A percentile compares a stretch with the other conserved stretches of the same genome.
phyloP scores from a whole-genome alignment of 768 basidiomycete genomes.

The Leccinum obscurum region DNA sequence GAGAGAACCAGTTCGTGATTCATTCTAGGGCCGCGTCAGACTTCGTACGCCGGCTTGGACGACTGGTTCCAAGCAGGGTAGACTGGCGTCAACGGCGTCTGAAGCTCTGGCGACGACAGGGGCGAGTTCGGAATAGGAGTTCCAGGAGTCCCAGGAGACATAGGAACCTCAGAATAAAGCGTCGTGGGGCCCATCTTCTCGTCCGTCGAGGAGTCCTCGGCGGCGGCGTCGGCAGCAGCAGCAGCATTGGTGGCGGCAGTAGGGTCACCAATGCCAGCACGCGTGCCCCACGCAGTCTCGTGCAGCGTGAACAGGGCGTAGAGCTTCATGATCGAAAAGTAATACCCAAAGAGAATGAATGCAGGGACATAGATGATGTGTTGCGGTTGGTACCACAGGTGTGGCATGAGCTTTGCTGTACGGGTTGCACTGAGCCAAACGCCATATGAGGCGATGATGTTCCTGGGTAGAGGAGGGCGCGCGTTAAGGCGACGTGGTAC shows the following conservation, averaged over 20 bases:
- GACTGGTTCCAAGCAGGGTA: constrained; percentile 3
- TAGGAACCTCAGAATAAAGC: neutral
- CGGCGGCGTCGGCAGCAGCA: constrained; percentile 12
- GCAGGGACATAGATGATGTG: constrained; percentile 84
- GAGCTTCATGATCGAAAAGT: constrained; percentile 93
- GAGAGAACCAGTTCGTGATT: neutral
- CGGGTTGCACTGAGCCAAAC: constrained; percentile 72
- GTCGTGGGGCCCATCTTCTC: constrained; percentile 30
- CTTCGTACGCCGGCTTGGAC: neutral
- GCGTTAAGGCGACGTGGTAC: neutral
- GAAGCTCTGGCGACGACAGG: neutral
- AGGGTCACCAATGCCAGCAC: constrained; percentile 87
- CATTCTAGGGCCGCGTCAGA: neutral
- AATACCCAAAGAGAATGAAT: constrained; percentile 89
- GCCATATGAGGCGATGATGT: constrained; percentile 63
- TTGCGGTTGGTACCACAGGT: constrained; percentile 74
- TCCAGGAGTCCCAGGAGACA: neutral
- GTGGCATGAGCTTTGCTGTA: constrained; percentile 77
- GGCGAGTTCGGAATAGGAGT: neutral
- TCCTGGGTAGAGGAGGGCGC: constrained; percentile 42
- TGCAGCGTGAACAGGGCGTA: constrained; percentile 90
- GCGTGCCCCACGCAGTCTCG: constrained; percentile 97
- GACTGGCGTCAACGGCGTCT: neutral
- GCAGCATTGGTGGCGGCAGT: constrained; percentile 70
- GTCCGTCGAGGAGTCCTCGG: neutral